phyloP scores from a whole-genome alignment of 2,329 filamentous ascomycete genomes.

The Trichophyton mentagrophytes region DNA sequence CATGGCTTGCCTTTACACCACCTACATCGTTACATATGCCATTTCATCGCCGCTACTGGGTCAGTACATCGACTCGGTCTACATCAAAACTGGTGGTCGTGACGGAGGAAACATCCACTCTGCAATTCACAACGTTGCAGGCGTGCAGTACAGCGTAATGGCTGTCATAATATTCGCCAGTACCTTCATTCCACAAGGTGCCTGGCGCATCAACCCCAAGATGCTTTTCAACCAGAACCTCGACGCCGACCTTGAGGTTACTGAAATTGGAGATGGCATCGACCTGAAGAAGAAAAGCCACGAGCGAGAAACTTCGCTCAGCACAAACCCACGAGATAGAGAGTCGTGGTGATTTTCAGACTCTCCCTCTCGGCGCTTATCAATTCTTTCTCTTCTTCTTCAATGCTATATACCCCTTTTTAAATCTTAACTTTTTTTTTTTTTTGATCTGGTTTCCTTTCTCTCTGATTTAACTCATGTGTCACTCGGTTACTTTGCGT shows the following conservation, averaged over 20 bases:
- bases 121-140: constrained; percentile 34
- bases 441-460: not conserved
- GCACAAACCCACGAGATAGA: not conserved
- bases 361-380: not conserved
- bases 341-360: constrained; percentile 7
- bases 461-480: not conserved
- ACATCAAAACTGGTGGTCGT: constrained; percentile 19
- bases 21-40: constrained; percentile 39
- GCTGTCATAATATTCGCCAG: constrained; percentile 30
- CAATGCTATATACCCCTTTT: not conserved
- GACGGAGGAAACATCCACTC: constrained; percentile 26
- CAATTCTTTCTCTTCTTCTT: not conserved
- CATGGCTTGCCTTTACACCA: constrained; percentile 41
- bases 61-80: constrained; percentile 35
- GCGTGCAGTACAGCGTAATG: constrained; percentile 38
- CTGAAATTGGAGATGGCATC: constrained; percentile 9
- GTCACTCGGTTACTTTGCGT: not conserved
- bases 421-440: not conserved
- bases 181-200: constrained; percentile 37
- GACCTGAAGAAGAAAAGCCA: constrained; percentile 9
- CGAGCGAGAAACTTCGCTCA: constrained; percentile 5
- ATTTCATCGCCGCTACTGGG: constrained; percentile 35
- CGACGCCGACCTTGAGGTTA: constrained; percentile 12
- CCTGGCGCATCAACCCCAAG: constrained; percentile 32
- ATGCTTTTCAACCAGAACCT: constrained; percentile 14